Evolutionary conservation across 169 alveolate genomes (phyloP).

Genomic region (Plasmodium blacklocki): DNA sequence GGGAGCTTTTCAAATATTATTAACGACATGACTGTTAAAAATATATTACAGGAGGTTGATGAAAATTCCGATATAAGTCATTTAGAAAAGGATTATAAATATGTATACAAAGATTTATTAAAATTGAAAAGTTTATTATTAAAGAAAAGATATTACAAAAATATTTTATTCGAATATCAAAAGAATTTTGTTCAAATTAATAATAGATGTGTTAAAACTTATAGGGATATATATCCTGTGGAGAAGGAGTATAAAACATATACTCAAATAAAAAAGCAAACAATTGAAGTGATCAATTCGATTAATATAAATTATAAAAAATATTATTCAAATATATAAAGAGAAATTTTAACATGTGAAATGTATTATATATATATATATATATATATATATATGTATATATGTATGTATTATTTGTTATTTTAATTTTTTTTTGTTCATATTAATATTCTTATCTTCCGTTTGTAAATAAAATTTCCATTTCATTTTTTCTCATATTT

Average conservation of each 20-base stretch:
- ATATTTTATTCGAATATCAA: conserved; percentile 66
- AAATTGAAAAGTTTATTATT: conserved; percentile 56
- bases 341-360: too few species aligned
- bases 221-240: conserved; percentile 74
- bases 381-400: too few species aligned
- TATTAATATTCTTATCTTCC: not conserved
- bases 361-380: too few species aligned
- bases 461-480: not conserved
- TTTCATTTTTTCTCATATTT: not conserved
- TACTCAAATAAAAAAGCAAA: conserved; percentile 74
- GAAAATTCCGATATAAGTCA: conserved; percentile 51
- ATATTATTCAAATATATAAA: conserved; percentile 4
- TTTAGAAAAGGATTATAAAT: conserved; percentile 60
- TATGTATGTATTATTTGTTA: not conserved
- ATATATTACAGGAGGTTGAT: conserved; percentile 54
- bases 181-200: conserved; percentile 52
- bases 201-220: conserved; percentile 73
- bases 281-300: conserved; percentile 30
- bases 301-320: conserved; percentile 63
- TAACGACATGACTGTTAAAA: conserved; percentile 46
- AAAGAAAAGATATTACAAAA: conserved; percentile 67
- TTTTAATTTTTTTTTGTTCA: conserved; percentile 7
- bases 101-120: conserved; percentile 60
- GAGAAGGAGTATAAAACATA: conserved; percentile 70
- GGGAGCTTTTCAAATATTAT: conserved; percentile 61